phyloP scores from a whole-genome alignment of 805 yeast genomes.

The Hanseniaspora jakobsenii region DNA sequence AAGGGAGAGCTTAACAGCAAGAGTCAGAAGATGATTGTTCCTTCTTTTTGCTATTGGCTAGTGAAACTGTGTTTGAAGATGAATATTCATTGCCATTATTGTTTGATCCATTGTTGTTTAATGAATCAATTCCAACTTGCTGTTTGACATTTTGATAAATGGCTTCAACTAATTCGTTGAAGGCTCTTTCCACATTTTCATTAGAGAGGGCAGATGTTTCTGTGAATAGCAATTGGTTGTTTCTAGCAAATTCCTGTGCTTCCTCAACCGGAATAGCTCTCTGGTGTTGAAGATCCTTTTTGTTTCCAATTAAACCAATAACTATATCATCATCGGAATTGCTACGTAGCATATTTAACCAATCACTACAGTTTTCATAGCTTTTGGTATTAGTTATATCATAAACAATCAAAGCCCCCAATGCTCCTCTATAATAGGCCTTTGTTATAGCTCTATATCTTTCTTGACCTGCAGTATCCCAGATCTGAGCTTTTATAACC shows the following conservation, averaged over 20 bases:
- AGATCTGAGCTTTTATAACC: conserved; percentile 77
- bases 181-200: conserved; percentile 88
- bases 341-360: conserved; percentile 83
- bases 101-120: background rate
- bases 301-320: conserved; percentile 86
- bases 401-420: conserved; percentile 90
- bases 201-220: conserved; percentile 92
- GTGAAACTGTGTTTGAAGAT: conserved; percentile 7
- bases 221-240: conserved; percentile 81
- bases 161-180: conserved; percentile 82
- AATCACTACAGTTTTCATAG: conserved; percentile 73
- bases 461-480: conserved; percentile 99
- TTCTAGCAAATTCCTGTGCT: conserved; percentile 87
- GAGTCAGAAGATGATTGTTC: conserved; percentile 6
- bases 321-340: conserved; percentile 83
- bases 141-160: conserved; percentile 39
- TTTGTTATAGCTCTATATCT: conserved; percentile 95
- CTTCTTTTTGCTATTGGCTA: conserved; percentile 3
- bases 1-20: conserved; percentile 5
- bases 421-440: conserved; percentile 96
- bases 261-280: conserved; percentile 97
- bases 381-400: conserved; percentile 86
- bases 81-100: background rate
- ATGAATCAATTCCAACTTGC: conserved; percentile 11
- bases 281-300: conserved; percentile 78